phyloP scores from a whole-genome alignment of 768 basidiomycete species.

The Tubosaeta sp. region DNA sequence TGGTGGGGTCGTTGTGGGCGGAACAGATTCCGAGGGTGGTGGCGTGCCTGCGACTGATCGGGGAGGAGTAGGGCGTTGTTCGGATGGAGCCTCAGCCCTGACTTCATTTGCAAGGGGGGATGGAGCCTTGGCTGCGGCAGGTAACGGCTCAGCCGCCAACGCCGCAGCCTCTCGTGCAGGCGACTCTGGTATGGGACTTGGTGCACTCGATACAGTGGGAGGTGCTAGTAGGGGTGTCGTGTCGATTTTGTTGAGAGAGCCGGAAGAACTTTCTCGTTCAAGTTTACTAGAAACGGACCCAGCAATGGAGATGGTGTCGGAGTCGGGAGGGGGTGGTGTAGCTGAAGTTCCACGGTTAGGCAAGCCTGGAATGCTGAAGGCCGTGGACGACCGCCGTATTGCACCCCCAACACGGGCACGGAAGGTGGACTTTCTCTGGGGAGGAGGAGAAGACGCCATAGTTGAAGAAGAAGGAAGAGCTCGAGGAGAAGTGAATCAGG shows the following conservation, averaged over 20 bases:
- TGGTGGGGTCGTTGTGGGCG: constrained; percentile 13
- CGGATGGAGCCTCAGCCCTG: constrained; percentile 14
- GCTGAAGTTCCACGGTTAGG: constrained; percentile 27
- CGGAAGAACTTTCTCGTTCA: constrained; percentile 27
- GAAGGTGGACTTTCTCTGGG: constrained; percentile 39
- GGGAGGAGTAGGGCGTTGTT: constrained; percentile 13
- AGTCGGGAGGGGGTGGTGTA: constrained; percentile 26
- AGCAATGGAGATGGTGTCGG: constrained; percentile 22
- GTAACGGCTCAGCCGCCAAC: constrained; percentile 27
- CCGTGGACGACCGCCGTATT: constrained; percentile 58
- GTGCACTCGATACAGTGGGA: constrained; percentile 27
- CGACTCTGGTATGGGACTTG: constrained; percentile 69
- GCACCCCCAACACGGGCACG: constrained; percentile 59
- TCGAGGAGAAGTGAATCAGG: constrained; percentile 7
- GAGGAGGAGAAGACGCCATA: constrained; percentile 27
- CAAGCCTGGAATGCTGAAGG: constrained; percentile 39
- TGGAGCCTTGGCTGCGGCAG: constrained; percentile 28
- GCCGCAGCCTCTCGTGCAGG: constrained; percentile 55
- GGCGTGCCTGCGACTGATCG: constrained; percentile 20
- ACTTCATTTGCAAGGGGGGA: constrained; percentile 41
- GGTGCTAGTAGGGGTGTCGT: constrained; percentile 27
- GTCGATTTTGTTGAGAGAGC: constrained; percentile 32
- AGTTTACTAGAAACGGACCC: constrained; percentile 27
- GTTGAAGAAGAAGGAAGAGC: constrained; percentile 14
- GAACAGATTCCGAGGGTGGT: constrained; percentile 13